Percentiles rank a stretch among this genome's conserved stretches.
Conservation (phyloP, 768 basidiomycete species). For the Floccularia luteovirens region DNA sequence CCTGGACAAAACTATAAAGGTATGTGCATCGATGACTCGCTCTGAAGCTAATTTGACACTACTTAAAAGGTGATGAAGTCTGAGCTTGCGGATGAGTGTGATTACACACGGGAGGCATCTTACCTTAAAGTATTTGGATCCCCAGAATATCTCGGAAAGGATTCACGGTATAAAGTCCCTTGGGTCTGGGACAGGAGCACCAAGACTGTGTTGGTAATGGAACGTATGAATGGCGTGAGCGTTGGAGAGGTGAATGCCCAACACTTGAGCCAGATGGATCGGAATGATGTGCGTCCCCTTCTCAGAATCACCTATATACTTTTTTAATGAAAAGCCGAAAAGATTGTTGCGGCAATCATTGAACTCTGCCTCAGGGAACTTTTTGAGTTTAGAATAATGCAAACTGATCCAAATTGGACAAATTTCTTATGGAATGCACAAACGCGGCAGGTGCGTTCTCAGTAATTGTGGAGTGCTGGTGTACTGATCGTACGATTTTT, state of each 20-base stretch:
- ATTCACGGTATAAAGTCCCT: conserved; percentile 73
- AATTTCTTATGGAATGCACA: conserved; percentile 87
- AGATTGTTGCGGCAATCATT: conserved; percentile 83
- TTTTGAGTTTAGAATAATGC: conserved; percentile 89
- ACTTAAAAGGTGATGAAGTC: conserved; percentile 70
- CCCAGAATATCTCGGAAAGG: conserved; percentile 39
- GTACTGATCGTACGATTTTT: conserved; percentile 1
- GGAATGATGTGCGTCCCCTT: conserved; percentile 55
- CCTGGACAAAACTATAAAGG: conserved; percentile 79
- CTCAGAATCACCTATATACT: not conserved
- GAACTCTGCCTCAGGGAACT: conserved; percentile 87
- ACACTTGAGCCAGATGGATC: conserved; percentile 51
- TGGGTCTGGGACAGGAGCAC: conserved; percentile 83
- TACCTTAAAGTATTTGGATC: conserved; percentile 58
- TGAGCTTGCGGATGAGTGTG: conserved; percentile 89
- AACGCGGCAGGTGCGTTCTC: conserved; percentile 44
- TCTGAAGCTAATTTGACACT: not conserved
- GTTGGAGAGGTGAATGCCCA: conserved; percentile 59
- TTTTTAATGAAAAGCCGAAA: conserved; percentile 1
- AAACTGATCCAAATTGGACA: conserved; percentile 98
- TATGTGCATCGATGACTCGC: conserved; percentile 17
- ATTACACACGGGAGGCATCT: conserved; percentile 79
- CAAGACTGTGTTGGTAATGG: conserved; percentile 82
- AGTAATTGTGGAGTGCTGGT: not conserved
- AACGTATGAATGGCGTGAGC: conserved; percentile 71